Base-by-base conservation (phyloP, 768 basidiomycete species). In the Calocera viscosa region DNA sequence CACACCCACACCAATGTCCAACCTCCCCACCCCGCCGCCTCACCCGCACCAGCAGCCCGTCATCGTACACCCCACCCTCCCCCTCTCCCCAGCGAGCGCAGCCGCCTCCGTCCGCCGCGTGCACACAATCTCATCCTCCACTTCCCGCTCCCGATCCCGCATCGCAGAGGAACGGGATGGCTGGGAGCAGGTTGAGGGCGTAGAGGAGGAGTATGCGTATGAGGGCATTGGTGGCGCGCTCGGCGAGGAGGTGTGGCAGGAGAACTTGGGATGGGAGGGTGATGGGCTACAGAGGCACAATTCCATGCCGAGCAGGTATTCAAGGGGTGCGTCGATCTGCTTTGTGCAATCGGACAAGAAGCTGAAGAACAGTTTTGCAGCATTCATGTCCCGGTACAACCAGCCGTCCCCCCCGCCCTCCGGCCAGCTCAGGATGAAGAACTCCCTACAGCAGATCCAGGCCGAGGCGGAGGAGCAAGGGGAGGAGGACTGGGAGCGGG, bases 401-500 rank as follows among this genome's bases (percentile, higher is more conserved):
- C 53, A 60, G 30, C 53, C 53, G 26, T 60, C 53, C 5, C 53
- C 53, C 26, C 11, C 53, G 24, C 53, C 53, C 24, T 12, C 14
- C 24, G 53, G 53, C 14, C 53, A 60, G 53, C 53, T 60, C 26
- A 60, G 53, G 53, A 60, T 60, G 53, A 60, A 60, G 19, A 60
- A 60, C 53, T 60, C 53, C 5, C 30, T 60, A 10, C 53, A 60
- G 53, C 53, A 60, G 30, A 60, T 60, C 30, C 53, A 60, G 22
- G 53, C 53, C 30, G 53, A 60, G 22, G 53, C 53, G 53, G 53
- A 60, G 30, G 53, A 60, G 53, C 53, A 60, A 19, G 53, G 53
- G 8, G 53, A 60, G 30, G 53, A 60, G 30, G 53, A 60, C 53
- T 60, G 53, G 53, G 53, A 60, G 53, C 53, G 53, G 53, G 53